These are phyloP conservation scores for Chlorella ohadii DNA, from an alignment of 139 green algal species.

Conservation along the genomic window DNA sequence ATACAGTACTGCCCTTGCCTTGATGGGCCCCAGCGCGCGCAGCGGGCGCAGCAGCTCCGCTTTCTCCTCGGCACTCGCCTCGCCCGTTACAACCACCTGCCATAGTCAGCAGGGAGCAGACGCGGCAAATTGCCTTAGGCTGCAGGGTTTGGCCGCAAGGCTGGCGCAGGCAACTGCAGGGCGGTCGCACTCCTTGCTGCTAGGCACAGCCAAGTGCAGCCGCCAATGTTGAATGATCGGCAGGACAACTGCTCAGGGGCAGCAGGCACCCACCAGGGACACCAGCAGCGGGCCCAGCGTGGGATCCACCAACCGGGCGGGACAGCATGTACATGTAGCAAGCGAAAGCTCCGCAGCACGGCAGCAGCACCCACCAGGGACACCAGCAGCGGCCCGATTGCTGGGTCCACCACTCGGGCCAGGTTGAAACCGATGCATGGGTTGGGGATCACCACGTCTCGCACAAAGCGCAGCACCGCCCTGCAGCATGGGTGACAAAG, in stretches of 20 bases:
- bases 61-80: neutral
- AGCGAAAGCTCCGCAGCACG: too few relatives aligned
- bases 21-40: slow-evolving; percentile 1
- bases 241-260: too few relatives aligned
- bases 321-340: too few relatives aligned
- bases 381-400: neutral
- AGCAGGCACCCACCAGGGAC: neutral
- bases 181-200: too few relatives aligned
- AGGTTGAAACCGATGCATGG: slow-evolving; percentile 16
- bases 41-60: slow-evolving; percentile 16
- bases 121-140: too few relatives aligned
- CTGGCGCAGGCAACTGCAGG: too few relatives aligned
- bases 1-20: neutral
- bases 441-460: neutral
- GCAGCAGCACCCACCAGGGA: neutral
- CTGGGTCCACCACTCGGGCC: neutral
- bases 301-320: neutral
- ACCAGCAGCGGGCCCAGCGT: neutral
- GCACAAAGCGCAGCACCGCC: slow-evolving; percentile 7
- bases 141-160: too few relatives aligned
- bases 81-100: slow-evolving; percentile 11
- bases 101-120: too few relatives aligned
- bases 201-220: too few relatives aligned
- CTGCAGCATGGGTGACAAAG: neutral
- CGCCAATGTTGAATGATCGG: too few relatives aligned